Evolutionary conservation across 192 early-diverging fungal species (phyloP).

Genomic region (Coemansia sp.): DNA sequence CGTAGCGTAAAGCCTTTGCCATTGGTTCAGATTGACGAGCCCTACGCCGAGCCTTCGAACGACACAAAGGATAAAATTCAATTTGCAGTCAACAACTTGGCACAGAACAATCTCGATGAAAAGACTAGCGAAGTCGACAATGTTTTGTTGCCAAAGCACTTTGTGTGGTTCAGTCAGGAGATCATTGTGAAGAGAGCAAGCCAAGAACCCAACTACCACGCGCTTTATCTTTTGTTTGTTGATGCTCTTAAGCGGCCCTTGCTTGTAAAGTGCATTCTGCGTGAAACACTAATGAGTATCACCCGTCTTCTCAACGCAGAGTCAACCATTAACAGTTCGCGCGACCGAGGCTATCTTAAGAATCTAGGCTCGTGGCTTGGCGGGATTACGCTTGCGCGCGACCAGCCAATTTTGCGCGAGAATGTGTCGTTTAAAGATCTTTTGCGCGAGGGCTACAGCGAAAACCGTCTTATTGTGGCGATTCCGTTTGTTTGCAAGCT

Average conservation of each 20-base stretch:
- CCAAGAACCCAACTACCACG: slow-evolving; percentile 96
- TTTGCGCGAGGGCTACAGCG: slow-evolving; percentile 88
- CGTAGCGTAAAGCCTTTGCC: slow-evolving; percentile 37
- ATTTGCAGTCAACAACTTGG: slow-evolving; percentile 96
- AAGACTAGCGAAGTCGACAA: slow-evolving; percentile 74
- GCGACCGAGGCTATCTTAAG: slow-evolving; percentile 88
- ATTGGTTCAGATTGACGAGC: slow-evolving; percentile 34
- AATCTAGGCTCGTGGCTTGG: slow-evolving; percentile 98
- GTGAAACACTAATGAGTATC: slow-evolving; percentile 89
- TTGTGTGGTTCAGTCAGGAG: slow-evolving; percentile 95
- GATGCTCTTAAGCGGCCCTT: slow-evolving; percentile 68
- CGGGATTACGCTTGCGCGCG: slow-evolving; percentile 91
- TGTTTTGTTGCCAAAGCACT: slow-evolving; percentile 65
- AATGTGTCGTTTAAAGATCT: slow-evolving; percentile 94
- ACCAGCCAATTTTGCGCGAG: slow-evolving; percentile 94
- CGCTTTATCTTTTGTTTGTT: slow-evolving; percentile 84
- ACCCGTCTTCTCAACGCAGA: slow-evolving; percentile 89
- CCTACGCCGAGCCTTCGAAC: slow-evolving; percentile 43
- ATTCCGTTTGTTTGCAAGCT: slow-evolving; percentile 99
- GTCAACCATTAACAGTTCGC: slow-evolving; percentile 85
- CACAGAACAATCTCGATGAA: slow-evolving; percentile 76
- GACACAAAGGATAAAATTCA: slow-evolving; percentile 87
- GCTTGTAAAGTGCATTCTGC: slow-evolving; percentile 76
- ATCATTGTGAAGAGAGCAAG: slow-evolving; percentile 93
- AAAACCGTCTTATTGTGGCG: slow-evolving; percentile 85